A percentile compares a stretch with the other conserved stretches of the same genome.
Conservation (phyloP, 495 filamentous ascomycete species). For the Penicillium alfredii region DNA sequence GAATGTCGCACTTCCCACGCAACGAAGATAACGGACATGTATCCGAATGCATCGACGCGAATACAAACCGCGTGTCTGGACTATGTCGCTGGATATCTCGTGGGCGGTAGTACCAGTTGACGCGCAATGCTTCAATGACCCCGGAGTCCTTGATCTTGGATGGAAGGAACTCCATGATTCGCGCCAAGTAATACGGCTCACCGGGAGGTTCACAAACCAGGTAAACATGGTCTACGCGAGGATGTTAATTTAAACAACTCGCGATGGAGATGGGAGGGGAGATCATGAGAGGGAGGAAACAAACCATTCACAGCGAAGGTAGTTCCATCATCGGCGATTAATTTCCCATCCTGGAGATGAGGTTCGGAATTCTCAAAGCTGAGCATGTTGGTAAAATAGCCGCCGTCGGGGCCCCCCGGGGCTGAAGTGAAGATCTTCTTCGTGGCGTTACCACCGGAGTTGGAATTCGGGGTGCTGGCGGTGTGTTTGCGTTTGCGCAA, state of each 20-base stretch:
- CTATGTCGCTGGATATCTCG: conserved; percentile 91
- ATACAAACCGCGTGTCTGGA: conserved; percentile 81
- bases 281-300: conserved; percentile 29
- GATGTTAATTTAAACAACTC: conserved; percentile 18
- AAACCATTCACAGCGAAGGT: conserved; percentile 78
- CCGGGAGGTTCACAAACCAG: conserved; percentile 96
- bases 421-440: conserved; percentile 43
- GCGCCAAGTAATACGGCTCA: conserved; percentile 94
- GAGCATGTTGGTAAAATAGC: conserved; percentile 69
- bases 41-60: conserved; percentile 98
- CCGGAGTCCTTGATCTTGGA: conserved; percentile 62
- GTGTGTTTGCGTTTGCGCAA: conserved; percentile 79
- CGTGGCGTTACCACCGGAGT: conserved; percentile 29
- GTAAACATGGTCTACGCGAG: conserved; percentile 80
- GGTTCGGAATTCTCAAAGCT: conserved; percentile 69
- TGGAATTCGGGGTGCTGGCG: conserved; percentile 41
- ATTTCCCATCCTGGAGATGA: conserved; percentile 66
- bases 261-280: conserved; percentile 4
- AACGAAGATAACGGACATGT: conserved; percentile 86
- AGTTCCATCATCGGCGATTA: conserved; percentile 88
- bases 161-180: conserved; percentile 97
- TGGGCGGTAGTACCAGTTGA: conserved; percentile 98
- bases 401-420: conserved; percentile 33
- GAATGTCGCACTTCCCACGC: conserved; percentile 86
- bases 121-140: conserved; percentile 77